A percentile compares a stretch with the other conserved stretches of the same genome.
Evolutionary conservation across 2,329 filamentous ascomycete species (phyloP).

Genomic region (Dryadomyces quercus-mongolicae): DNA sequence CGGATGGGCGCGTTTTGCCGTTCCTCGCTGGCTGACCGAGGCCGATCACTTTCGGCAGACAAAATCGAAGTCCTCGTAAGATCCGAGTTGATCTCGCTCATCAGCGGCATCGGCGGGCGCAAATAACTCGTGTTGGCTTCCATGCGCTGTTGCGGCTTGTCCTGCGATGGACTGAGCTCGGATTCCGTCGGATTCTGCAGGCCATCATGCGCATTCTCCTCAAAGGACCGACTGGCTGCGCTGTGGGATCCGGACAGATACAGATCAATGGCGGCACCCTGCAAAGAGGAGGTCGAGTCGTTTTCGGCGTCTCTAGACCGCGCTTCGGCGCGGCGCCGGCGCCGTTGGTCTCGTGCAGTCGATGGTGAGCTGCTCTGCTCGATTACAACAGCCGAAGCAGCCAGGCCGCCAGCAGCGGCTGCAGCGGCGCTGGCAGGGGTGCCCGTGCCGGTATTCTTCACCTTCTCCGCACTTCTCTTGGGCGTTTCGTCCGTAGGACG

Average conservation of each 20-base stretch:
- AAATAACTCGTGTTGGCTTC: constrained; percentile 25
- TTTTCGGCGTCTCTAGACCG: constrained; percentile 32
- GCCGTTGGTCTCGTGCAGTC: constrained; percentile 38
- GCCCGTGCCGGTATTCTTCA: constrained; percentile 18
- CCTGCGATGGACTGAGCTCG: constrained; percentile 27
- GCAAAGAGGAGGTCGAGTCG: constrained; percentile 15
- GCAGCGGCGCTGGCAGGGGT: constrained; percentile 28
- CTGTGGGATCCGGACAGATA: constrained; percentile 8
- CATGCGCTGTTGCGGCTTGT: constrained; percentile 38
- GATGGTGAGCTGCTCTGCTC: constrained; percentile 28
- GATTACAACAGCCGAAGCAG: constrained; percentile 19
- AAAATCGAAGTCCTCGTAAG: constrained; percentile 79
- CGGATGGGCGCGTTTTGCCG: constrained; percentile 39
- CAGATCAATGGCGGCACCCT: constrained; percentile 18
- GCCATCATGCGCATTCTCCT: background rate
- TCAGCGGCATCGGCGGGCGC: constrained; percentile 72
- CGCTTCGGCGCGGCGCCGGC: constrained; percentile 39
- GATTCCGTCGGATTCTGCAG: background rate
- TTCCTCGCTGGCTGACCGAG: constrained; percentile 55
- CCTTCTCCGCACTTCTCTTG: constrained; percentile 28
- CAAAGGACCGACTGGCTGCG: constrained; percentile 4
- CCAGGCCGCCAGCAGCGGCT: constrained; percentile 26
- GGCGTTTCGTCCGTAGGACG: constrained; percentile 29
- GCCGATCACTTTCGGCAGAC: constrained; percentile 66
- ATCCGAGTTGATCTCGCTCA: constrained; percentile 80